phyloP scores from a whole-genome alignment of 495 filamentous ascomycete species.

The Corynascus novoguineensis region DNA sequence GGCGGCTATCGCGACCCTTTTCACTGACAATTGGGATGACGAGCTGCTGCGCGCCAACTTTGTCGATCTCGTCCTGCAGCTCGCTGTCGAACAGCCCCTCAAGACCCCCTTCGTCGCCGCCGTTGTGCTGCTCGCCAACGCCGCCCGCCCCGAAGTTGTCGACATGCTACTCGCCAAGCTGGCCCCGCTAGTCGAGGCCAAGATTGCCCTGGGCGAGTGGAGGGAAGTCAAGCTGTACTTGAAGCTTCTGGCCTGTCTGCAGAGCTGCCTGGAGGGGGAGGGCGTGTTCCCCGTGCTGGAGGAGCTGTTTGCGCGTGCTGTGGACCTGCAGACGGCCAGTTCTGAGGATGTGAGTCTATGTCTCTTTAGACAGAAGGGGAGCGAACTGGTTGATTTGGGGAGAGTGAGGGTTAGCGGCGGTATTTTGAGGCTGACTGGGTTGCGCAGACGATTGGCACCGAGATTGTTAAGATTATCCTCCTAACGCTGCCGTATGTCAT shows the following conservation, averaged over 20 bases:
- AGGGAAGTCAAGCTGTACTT: conserved; percentile 84
- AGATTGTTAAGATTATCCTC: conserved; percentile 92
- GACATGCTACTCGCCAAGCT: conserved; percentile 60
- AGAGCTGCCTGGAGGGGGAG: conserved; percentile 71
- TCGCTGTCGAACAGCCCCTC: conserved; percentile 86
- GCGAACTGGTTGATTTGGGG: neutral
- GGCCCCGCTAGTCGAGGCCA: conserved; percentile 51
- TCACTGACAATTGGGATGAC: conserved; percentile 77
- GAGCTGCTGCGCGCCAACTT: conserved; percentile 60
- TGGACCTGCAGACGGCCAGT: conserved; percentile 83
- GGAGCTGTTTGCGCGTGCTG: conserved; percentile 76
- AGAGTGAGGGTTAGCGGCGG: neutral
- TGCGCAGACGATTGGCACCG: conserved; percentile 65
- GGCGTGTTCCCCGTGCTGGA: conserved; percentile 82
- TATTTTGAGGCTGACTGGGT: conserved; percentile 14
- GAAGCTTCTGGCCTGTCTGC: conserved; percentile 78
- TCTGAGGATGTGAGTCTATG: conserved; percentile 78
- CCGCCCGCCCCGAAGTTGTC: conserved; percentile 63
- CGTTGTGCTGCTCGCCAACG: conserved; percentile 69
- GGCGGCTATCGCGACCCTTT: conserved; percentile 63
- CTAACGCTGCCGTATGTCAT: conserved; percentile 89
- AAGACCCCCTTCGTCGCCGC: conserved; percentile 91
- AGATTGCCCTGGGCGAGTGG: conserved; percentile 70
- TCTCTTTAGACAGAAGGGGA: no score
- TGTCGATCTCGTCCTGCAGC: conserved; percentile 63